phyloP scores from a whole-genome alignment of 495 filamentous ascomycete species.

The Trichoderma virens region DNA sequence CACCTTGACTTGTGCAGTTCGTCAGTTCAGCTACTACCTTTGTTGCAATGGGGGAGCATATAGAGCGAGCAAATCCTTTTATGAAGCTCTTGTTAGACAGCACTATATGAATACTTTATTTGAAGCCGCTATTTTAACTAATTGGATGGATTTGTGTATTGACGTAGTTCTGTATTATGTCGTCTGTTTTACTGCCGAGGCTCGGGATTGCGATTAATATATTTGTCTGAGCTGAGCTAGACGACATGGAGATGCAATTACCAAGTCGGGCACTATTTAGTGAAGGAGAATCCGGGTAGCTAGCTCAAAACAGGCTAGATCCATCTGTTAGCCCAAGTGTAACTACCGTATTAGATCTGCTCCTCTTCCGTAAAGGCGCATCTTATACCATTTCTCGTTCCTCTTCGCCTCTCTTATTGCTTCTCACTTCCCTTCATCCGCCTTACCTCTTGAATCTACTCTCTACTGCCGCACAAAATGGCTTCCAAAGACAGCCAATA shows the following conservation, averaged over 20 bases:
- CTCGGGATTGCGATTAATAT: too few species aligned
- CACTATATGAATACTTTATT: background rate
- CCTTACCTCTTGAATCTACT: too few species aligned
- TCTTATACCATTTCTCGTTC: too few species aligned
- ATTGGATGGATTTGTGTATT: too few species aligned
- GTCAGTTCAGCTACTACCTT: too few species aligned
- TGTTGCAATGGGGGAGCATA: background rate
- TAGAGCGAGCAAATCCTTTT: slow-evolving; percentile 1
- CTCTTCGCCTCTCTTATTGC: too few species aligned
- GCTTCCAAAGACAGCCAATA: background rate
- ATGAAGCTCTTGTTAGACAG: background rate
- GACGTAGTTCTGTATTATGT: too few species aligned
- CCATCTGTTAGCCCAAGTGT: background rate
- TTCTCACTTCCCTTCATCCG: too few species aligned
- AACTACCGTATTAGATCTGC: too few species aligned
- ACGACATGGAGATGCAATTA: background rate
- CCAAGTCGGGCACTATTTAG: background rate
- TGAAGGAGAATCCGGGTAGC: background rate
- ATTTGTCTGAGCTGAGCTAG: background rate
- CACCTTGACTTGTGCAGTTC: too few species aligned
- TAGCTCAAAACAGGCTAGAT: background rate
- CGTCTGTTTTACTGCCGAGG: background rate
- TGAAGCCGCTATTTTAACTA: background rate
- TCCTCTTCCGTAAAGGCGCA: too few species aligned
- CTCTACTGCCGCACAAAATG: too few species aligned